These are phyloP conservation scores for Fusarium sulawesiense DNA, from an alignment of 2,329 filamentous ascomycete species.

Conservation along the genomic window DNA sequence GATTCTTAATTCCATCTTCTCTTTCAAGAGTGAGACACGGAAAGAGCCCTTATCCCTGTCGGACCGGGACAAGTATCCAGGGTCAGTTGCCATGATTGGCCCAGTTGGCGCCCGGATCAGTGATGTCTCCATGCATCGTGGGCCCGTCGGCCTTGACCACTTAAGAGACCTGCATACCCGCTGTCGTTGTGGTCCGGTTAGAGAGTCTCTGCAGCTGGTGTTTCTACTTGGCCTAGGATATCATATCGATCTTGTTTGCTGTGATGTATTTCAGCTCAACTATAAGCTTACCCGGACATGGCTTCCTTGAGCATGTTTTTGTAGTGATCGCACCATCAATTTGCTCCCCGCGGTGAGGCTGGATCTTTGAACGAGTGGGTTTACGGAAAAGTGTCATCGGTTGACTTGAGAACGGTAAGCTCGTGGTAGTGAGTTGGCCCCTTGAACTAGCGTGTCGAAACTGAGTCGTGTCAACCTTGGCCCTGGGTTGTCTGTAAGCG, in stretches of 20 bases:
- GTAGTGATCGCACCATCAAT: conserved; percentile 1
- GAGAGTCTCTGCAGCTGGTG: conserved; percentile 32
- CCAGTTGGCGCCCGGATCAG: conserved; percentile 50
- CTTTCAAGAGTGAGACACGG: conserved; percentile 26
- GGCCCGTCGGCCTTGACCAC: conserved; percentile 38
- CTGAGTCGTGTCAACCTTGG: conserved; percentile 23
- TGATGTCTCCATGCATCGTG: conserved; percentile 45
- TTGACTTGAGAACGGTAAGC: background rate
- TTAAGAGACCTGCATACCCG: conserved; percentile 48
- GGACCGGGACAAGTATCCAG: conserved; percentile 31
- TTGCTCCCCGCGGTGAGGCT: conserved; percentile 3
- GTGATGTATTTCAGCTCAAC: background rate
- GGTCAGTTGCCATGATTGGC: conserved; percentile 48
- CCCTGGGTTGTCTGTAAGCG: background rate
- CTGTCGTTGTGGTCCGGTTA: conserved; percentile 33
- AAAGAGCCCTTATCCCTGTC: conserved; percentile 37
- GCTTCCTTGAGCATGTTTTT: conserved; percentile 12
- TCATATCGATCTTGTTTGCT: conserved; percentile 19
- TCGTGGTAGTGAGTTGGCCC: conserved; percentile 11
- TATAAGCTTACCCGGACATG: background rate
- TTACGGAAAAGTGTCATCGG: background rate
- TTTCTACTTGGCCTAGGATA: conserved; percentile 4
- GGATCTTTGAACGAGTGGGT: conserved; percentile 7
- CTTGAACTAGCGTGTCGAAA: conserved; percentile 16
- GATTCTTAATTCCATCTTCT: conserved; percentile 17